These are phyloP conservation scores for Domatiomyces catenatus DNA, from an alignment of 2,329 filamentous ascomycete genomes.

Conservation along the genomic window DNA sequence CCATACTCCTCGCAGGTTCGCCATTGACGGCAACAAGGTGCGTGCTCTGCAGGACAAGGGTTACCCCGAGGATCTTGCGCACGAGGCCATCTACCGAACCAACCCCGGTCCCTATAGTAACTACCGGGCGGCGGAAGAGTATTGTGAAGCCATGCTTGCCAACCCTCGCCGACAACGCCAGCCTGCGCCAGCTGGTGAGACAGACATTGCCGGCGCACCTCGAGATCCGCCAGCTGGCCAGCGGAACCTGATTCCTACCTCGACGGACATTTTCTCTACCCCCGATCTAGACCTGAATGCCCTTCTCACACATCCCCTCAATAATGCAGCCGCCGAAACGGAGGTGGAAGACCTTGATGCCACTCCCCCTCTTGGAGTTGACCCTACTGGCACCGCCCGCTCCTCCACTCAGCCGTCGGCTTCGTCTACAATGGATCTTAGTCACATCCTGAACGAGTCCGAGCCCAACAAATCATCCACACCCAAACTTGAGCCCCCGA, in stretches of 20 bases:
- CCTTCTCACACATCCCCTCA: background rate
- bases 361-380: background rate
- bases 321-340: conserved; percentile 6
- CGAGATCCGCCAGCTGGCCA: conserved; percentile 10
- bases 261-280: background rate
- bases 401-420: background rate
- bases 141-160: conserved; percentile 51
- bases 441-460: conserved; percentile 10
- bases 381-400: background rate
- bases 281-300: background rate
- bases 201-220: conserved; percentile 15
- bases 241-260: background rate
- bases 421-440: conserved; percentile 11
- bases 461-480: conserved; percentile 1
- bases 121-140: conserved; percentile 45
- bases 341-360: conserved; percentile 7
- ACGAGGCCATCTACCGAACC: conserved; percentile 70
- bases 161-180: conserved; percentile 47
- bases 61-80: conserved; percentile 47
- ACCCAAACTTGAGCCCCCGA: background rate
- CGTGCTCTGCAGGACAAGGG: conserved; percentile 31
- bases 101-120: conserved; percentile 39
- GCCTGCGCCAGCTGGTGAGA: conserved; percentile 37
- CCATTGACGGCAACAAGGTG: conserved; percentile 35
- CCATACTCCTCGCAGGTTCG: conserved; percentile 36